Percentiles rank a stretch among this genome's conserved stretches.
These are phyloP conservation scores for Suillus plorans DNA, from an alignment of 768 basidiomycete species.

Conservation along the genomic window DNA sequence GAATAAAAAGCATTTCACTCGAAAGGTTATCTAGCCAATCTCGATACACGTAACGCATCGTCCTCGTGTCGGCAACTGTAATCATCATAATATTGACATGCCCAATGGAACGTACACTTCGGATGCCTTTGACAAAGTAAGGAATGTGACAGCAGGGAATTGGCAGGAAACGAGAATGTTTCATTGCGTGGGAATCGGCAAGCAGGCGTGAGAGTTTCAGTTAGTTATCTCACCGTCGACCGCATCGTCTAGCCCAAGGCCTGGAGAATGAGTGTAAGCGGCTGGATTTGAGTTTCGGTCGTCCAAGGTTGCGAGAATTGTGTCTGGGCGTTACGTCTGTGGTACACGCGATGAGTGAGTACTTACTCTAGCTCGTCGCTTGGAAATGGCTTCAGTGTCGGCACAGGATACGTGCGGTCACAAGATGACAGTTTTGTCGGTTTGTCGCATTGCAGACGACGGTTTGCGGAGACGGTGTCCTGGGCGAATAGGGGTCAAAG, in stretches of 20 bases:
- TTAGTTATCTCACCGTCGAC: too few relatives aligned
- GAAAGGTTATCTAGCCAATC: neutral
- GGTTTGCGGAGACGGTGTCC: neutral
- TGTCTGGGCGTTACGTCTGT: neutral
- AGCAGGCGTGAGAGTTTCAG: too few relatives aligned
- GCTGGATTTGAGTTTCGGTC: neutral
- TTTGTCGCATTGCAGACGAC: neutral
- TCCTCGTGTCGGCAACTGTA: neutral
- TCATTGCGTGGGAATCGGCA: too few relatives aligned
- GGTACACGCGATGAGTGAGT: neutral
- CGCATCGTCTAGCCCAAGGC: too few relatives aligned
- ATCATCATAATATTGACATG: neutral
- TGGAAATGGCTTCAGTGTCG: neutral
- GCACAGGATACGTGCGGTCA: neutral
- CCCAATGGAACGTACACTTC: neutral
- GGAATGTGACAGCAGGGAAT: too few relatives aligned
- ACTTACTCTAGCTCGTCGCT: neutral
- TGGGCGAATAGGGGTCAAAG: neutral
- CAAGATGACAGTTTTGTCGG: neutral
- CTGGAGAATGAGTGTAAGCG: too few relatives aligned
- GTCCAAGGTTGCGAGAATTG: neutral
- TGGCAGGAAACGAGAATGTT: too few relatives aligned
- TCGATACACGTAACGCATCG: neutral
- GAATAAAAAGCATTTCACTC: slow-evolving; percentile 12
- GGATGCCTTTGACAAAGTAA: neutral